Evolutionary conservation across 2,329 filamentous ascomycete species (phyloP).

Genomic region (Ceratocystis variospora): DNA sequence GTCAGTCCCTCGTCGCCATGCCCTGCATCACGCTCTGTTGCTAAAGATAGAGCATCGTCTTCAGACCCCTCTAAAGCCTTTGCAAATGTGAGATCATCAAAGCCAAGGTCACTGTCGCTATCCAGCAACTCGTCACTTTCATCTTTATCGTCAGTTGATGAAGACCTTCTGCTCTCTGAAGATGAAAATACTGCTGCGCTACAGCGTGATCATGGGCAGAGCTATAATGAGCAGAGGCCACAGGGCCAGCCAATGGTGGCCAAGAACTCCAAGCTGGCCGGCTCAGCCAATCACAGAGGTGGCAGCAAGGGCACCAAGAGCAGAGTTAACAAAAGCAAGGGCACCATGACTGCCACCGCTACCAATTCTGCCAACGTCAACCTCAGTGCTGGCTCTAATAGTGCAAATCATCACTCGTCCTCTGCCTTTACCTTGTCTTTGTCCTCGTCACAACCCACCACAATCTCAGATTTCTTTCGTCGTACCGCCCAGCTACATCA

Average conservation of each 20-base stretch:
- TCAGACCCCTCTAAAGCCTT: background rate
- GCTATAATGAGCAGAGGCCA: background rate
- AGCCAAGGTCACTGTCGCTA: constrained; percentile 10
- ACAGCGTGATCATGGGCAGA: background rate
- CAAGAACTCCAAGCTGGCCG: constrained; percentile 6
- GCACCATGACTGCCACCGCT: background rate
- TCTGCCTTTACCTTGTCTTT: background rate
- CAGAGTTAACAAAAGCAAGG: constrained; percentile 1
- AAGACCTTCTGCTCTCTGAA: constrained; percentile 13
- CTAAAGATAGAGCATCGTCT: background rate
- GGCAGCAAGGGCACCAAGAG: constrained; percentile 11
- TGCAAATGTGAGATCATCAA: background rate
- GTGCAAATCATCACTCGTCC: background rate
- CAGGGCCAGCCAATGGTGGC: constrained; percentile 16
- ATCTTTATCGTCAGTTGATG: constrained; percentile 16
- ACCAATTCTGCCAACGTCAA: constrained; percentile 2
- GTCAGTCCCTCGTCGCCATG: background rate
- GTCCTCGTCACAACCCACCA: background rate
- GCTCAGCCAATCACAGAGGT: constrained; percentile 15
- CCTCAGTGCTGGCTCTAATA: constrained; percentile 6
- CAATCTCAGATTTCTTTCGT: constrained; percentile 15
- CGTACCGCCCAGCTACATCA: constrained; percentile 16
- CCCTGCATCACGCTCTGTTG: background rate
- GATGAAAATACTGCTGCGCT: constrained; percentile 5
- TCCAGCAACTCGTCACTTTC: constrained; percentile 19